Evolutionary conservation across 1,139 yeast species (phyloP), one percentile per base, ranked within the genome.

Genomic region (Pneumocystis canis): DNA sequence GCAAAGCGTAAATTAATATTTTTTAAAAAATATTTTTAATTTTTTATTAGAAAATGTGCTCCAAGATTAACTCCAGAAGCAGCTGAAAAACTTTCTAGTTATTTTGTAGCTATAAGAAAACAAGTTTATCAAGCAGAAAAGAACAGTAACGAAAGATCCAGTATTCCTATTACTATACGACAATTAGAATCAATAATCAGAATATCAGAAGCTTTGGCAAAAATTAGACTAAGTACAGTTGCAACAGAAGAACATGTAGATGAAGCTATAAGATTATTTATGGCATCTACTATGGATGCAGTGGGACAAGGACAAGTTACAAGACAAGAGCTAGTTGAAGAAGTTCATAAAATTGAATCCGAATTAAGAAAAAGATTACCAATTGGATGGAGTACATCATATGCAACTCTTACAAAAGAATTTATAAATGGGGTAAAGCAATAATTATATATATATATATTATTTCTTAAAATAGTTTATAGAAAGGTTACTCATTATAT

Each of bases 241-340:
- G 97, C 97, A 2, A 82, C 84, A 2, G 94, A 84, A 69, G 85
- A 83, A 67, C 97, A 94, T 71, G 98, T 92, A 18, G 94, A 89
- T 71, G 98, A 94, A 74, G 97, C 97, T 0, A 87, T 94, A 67
- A 78, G 99, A 70, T 76, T 94, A 66, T 94, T 94, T 75, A 87
- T 89, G 65, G 96, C 98, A 0, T 92, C 98, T 0, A 94, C 99
- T 0, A 89, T 94, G 96, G 92, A 89, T 72, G 98, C 98, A 0
- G 96, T 94, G 18, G 87, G 87, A 56, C 94, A 88, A 74, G 95
- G 89, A 64, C 84, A 84, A 58, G 79, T 78, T 30, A 73, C 76
- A 71, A 74, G 80, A 64, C 71, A 79, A 63, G 80, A 81, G 68
- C 74, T 86, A 66, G 79, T 81, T 64, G 81, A 82, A 47, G 94